Conservation (phyloP, 352 stramenopile genomes). For the Globisporangium parvum region DNA sequence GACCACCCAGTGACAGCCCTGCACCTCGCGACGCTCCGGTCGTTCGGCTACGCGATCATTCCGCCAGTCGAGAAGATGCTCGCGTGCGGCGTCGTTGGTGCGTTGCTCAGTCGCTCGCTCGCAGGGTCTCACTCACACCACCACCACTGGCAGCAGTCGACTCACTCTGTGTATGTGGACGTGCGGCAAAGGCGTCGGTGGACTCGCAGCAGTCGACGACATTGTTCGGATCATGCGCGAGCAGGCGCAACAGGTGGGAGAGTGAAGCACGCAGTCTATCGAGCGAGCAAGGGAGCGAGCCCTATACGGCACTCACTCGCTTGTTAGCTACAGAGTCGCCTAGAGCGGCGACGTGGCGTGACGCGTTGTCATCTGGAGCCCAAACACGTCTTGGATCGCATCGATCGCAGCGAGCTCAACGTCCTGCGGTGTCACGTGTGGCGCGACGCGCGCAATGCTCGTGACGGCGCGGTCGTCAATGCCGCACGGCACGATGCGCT, state of each 20-base stretch:
- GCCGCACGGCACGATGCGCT: constrained; percentile 96
- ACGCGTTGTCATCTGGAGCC: constrained; percentile 49
- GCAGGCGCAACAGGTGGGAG: constrained; percentile 12
- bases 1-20: constrained; percentile 89
- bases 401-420: constrained; percentile 67
- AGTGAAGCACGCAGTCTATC: not conserved
- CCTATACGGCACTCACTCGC: not conserved
- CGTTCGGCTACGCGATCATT: constrained; percentile 78
- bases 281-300: constrained; percentile 6
- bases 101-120: too few relatives aligned
- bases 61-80: constrained; percentile 89
- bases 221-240: constrained; percentile 34
- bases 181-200: constrained; percentile 39
- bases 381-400: constrained; percentile 64
- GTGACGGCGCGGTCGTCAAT: constrained; percentile 89
- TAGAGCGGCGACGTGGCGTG: constrained; percentile 31
- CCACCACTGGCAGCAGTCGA: too few relatives aligned
- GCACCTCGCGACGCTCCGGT: constrained; percentile 57
- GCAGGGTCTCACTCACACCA: too few relatives aligned
- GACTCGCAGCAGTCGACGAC: constrained; percentile 56
- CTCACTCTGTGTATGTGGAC: not conserved
- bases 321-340: not conserved
- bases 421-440: constrained; percentile 39
- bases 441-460: constrained; percentile 59
- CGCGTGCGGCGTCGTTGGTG: constrained; percentile 92